These are phyloP conservation scores for Fusarium verticillioides DNA, from an alignment of 2,329 filamentous ascomycete genomes.

Conservation along the genomic window DNA sequence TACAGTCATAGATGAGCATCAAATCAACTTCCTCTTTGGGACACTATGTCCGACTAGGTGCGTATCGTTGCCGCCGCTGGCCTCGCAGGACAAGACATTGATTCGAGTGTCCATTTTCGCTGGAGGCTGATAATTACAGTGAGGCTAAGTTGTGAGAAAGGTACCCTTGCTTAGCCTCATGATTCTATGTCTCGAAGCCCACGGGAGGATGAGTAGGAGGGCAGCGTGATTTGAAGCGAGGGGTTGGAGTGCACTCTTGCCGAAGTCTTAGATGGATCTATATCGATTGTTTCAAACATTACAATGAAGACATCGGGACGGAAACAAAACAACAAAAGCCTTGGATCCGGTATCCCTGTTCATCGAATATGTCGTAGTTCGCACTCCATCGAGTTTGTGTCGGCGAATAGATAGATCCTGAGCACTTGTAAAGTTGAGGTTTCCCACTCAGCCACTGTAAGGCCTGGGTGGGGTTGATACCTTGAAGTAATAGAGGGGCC, in stretches of 20 bases:
- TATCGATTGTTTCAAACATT: not conserved
- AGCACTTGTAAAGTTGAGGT: constrained; percentile 4
- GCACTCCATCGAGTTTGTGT: not conserved
- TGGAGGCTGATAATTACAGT: not conserved
- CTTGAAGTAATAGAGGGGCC: constrained; percentile 1
- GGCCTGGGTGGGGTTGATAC: constrained; percentile 1
- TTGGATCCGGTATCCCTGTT: not conserved
- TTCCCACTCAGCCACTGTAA: not conserved
- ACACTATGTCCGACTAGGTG: constrained; percentile 31
- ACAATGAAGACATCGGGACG: not conserved
- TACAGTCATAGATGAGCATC: not conserved
- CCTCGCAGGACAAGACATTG: not conserved
- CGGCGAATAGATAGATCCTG: not conserved
- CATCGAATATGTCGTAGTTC: not conserved
- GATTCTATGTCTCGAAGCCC: not conserved
- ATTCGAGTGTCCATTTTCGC: not conserved
- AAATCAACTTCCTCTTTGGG: constrained; percentile 40
- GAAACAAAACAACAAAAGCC: not conserved
- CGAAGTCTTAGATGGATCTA: not conserved
- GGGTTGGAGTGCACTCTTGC: constrained; percentile 4
- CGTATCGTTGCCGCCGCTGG: constrained; percentile 8
- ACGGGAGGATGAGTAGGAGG: not conserved
- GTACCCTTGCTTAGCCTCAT: not conserved
- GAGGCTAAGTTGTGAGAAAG: not conserved
- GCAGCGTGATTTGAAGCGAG: constrained; percentile 23